Conservation (phyloP, 202 grass and related monocot genomes). For the Bolboschoenoplectus hybrid region DNA sequence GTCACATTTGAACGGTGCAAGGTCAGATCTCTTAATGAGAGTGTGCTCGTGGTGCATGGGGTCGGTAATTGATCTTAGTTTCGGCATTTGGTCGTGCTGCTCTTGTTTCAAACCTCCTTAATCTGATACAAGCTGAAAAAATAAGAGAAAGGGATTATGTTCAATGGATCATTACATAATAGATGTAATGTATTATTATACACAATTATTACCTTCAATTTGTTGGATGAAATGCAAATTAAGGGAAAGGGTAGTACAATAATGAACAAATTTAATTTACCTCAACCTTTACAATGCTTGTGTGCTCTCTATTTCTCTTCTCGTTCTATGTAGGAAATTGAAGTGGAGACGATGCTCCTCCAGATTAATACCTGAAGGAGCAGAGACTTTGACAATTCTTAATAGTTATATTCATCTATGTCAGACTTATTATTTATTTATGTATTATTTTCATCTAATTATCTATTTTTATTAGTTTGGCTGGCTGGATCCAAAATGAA, state of each 20-base stretch:
- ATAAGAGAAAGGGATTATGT: background rate
- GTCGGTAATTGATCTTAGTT: constrained; percentile 19
- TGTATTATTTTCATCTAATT: background rate
- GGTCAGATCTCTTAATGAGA: constrained; percentile 8
- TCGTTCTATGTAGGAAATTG: background rate
- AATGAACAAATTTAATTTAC: background rate
- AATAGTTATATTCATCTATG: background rate
- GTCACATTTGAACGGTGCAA: constrained; percentile 11
- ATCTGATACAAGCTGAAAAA: background rate
- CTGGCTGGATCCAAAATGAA: background rate
- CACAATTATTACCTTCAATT: background rate
- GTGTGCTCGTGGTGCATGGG: constrained; percentile 22
- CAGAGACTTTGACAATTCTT: constrained; percentile 18
- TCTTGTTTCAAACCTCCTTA: constrained; percentile 2
- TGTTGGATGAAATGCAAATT: constrained; percentile 23
- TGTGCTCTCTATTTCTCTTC: background rate
- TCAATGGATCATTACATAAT: background rate
- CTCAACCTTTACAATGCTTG: background rate
- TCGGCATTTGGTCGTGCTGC: background rate
- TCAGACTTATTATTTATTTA: background rate
- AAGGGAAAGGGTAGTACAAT: background rate
- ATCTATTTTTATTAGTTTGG: background rate
- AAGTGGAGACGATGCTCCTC: background rate
- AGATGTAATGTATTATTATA: background rate
- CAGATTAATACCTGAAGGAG: constrained; percentile 19